Evolutionary conservation across 2,329 filamentous ascomycete species (phyloP).

Genomic region (Paecilomyces dactylethromorphus): DNA sequence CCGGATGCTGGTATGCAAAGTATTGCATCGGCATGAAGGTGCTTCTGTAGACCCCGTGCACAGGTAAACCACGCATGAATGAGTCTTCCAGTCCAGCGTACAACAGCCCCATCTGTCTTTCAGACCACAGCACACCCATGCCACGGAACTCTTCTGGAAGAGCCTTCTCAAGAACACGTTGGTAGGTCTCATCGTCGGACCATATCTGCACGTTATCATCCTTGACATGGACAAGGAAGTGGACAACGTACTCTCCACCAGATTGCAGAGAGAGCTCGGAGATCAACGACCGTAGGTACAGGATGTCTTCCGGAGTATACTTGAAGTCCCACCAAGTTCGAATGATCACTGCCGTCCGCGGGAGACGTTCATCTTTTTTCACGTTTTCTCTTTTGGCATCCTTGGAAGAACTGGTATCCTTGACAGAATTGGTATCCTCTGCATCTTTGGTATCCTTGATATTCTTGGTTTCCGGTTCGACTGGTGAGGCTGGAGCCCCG

Average conservation of each 20-base stretch:
- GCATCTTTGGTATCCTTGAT: constrained; percentile 8
- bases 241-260: constrained; percentile 68
- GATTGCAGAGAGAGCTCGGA: constrained; percentile 68
- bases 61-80: constrained; percentile 63
- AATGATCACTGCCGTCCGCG: constrained; percentile 68
- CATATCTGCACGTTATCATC: constrained; percentile 73
- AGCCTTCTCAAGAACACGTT: constrained; percentile 63
- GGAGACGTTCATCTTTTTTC: constrained; percentile 21
- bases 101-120: constrained; percentile 82
- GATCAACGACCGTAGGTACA: constrained; percentile 76
- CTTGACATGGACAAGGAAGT: constrained; percentile 73
- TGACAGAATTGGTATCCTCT: constrained; percentile 1
- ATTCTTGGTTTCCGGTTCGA: background rate
- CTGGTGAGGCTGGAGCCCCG: constrained; percentile 14
- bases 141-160: constrained; percentile 78
- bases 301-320: constrained; percentile 69
- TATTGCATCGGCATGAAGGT: constrained; percentile 92
- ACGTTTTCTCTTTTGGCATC: constrained; percentile 14
- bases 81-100: constrained; percentile 84
- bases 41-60: constrained; percentile 89
- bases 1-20: constrained; percentile 73
- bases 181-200: constrained; percentile 68
- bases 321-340: constrained; percentile 73
- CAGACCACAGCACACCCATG: constrained; percentile 87
- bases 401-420: constrained; percentile 8